Evolutionary conservation across 2,329 filamentous ascomycete genomes (phyloP).

Genomic region (Claviceps sp.): DNA sequence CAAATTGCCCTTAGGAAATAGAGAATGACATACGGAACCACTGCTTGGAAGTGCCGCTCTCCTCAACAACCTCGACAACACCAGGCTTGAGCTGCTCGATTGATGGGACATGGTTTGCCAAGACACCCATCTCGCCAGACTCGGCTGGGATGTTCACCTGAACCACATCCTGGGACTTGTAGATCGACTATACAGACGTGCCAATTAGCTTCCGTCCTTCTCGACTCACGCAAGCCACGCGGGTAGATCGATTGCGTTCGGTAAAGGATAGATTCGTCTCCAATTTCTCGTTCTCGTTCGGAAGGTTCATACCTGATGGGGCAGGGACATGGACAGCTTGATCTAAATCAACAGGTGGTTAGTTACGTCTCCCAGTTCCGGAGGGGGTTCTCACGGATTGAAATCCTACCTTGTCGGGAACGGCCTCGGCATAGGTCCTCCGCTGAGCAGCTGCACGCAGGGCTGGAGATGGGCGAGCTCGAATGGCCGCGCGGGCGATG

Average conservation of each 20-base stretch:
- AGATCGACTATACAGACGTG: conserved; percentile 48
- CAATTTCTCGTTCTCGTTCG: conserved; percentile 10
- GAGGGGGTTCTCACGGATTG: conserved; percentile 11
- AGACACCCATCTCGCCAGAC: conserved; percentile 97
- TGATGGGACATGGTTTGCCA: conserved; percentile 96
- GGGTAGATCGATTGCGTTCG: conserved; percentile 16
- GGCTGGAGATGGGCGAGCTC: conserved; percentile 59
- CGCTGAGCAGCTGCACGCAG: conserved; percentile 67
- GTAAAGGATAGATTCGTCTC: background rate
- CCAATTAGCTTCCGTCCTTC: conserved; percentile 31
- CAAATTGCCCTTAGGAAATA: background rate
- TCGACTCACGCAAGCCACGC: conserved; percentile 9
- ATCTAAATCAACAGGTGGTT: conserved; percentile 39
- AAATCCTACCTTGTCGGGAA: conserved; percentile 59
- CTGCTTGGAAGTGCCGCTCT: conserved; percentile 79
- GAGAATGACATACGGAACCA: conserved; percentile 73
- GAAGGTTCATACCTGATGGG: conserved; percentile 74
- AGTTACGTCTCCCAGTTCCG: conserved; percentile 10
- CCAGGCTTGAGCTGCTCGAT: conserved; percentile 99
- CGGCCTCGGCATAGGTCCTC: conserved; percentile 81
- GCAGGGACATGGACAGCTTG: conserved; percentile 94
- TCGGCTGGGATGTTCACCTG: conserved; percentile 99
- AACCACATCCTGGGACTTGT: conserved; percentile 57
- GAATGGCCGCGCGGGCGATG: conserved; percentile 78
- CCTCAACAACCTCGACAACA: conserved; percentile 88